Base-by-base conservation (phyloP, 352 stramenopile species). In the Pythium scleroteichum region DNA sequence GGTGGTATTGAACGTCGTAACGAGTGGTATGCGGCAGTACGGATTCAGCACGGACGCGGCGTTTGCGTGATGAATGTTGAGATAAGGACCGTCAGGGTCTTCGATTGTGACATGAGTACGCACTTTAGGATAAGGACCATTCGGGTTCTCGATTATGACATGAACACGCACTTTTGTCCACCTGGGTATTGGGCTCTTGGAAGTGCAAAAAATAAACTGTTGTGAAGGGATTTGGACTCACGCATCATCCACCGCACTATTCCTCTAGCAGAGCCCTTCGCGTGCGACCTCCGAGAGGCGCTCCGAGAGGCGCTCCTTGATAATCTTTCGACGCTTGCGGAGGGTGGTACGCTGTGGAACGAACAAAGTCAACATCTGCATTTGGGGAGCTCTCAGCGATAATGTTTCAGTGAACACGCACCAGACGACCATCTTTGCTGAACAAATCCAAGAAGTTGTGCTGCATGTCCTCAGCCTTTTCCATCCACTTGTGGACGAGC, bases 261-360 rank as follows among this genome's bases (percentile, higher is more conserved):
- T 41, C 16, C 27, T 63, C 67, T 85, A 90, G 69, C 82, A 90
- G 50, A 92, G 56, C 23, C 82, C 79, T 76, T 91, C 82, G 42
- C 82, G 79, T 20, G 82, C 82, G 75, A 91, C 87, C 61, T 91
- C 82, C 35, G 79, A 88, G 53, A 88, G 72, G 42, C 75, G 78
- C 54, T 87, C 79, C 16, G 79, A 84, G 46, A 91, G 73, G 12
- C 74, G 74, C 59, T 91, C 82, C 66, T 87, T 87, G 59, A 91
- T 85, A 49, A 89, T 88, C 69, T 89, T 91, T 84, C 82, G 82
- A 66, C 82, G 82, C 66, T 91, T 89, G 51, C 82, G 82, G 62
- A 89, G 74, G 26, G 77, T 84, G 68, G 79, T 91, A 40, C 82
- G 76, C 80, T 90, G 51, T 47, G 29, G 39, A 22, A 45, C 1